Evolutionary conservation across 805 yeast genomes (phyloP).

Genomic region (Brettanomyces naardenensis): DNA sequence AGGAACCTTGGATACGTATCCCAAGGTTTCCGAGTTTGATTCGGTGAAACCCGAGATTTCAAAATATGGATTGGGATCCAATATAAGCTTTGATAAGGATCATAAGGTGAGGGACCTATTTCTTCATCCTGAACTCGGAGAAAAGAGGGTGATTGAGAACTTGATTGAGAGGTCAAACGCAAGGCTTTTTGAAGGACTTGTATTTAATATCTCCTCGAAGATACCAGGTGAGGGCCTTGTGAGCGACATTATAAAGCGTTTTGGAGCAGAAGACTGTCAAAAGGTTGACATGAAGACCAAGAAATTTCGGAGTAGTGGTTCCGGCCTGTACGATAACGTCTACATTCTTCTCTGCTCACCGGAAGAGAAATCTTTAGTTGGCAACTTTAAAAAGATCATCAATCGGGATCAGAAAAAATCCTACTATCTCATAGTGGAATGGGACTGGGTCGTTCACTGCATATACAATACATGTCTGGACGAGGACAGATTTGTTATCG

Average conservation of each 20-base stretch:
- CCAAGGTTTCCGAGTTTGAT: constrained; percentile 19
- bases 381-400: constrained; percentile 18
- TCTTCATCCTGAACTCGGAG: constrained; percentile 11
- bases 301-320: constrained; percentile 3
- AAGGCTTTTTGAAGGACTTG: constrained; percentile 37
- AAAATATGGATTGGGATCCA: constrained; percentile 20
- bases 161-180: constrained; percentile 17
- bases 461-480: constrained; percentile 38
- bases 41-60: constrained; percentile 18
- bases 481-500: constrained; percentile 13
- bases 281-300: constrained; percentile 15
- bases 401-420: constrained; percentile 9
- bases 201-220: constrained; percentile 46
- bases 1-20: constrained; percentile 24
- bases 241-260: constrained; percentile 48
- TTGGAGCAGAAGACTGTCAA: constrained; percentile 33
- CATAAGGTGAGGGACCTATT: constrained; percentile 26
- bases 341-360: constrained; percentile 7
- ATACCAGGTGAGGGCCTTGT: constrained; percentile 55
- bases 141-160: constrained; percentile 10
- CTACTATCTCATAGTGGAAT: constrained; percentile 37
- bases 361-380: constrained; percentile 27
- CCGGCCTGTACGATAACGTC: constrained; percentile 1
- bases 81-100: constrained; percentile 27
- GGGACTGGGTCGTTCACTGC: constrained; percentile 58